These are phyloP conservation scores for Botrytis deweyae DNA, from an alignment of 2,329 filamentous ascomycete species.

Conservation along the genomic window DNA sequence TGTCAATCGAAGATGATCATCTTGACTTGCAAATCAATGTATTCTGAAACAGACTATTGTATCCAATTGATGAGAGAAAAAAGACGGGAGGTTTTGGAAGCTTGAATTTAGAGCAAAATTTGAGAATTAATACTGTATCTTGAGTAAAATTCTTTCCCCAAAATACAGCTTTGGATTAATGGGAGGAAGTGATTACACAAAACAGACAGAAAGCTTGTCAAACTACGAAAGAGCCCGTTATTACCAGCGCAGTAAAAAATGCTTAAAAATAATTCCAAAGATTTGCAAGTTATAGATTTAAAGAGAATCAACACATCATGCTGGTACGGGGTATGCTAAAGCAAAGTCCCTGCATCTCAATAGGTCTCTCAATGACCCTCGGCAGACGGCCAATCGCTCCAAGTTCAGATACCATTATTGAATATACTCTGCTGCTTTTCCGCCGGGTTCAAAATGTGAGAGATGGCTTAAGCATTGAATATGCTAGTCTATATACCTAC, in stretches of 20 bases:
- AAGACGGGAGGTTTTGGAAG: not conserved
- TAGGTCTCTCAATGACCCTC: not conserved
- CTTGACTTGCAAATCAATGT: not conserved
- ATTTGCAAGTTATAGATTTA: not conserved
- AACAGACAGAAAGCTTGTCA: not conserved
- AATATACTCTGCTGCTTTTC: not conserved
- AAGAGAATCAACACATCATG: not conserved
- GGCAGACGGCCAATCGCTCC: not conserved
- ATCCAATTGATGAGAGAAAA: not conserved
- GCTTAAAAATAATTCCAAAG: not conserved
- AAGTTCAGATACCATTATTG: not conserved
- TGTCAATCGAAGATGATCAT: not conserved
- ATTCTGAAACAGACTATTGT: not conserved
- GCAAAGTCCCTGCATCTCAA: not conserved
- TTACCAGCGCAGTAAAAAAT: not conserved
- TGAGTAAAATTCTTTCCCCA: not conserved
- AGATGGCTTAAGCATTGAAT: not conserved
- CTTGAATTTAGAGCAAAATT: not conserved
- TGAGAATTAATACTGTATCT: not conserved
- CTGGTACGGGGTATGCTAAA: not conserved
- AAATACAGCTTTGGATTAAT: not conserved
- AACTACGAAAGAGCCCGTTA: not conserved
- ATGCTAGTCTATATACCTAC: not conserved
- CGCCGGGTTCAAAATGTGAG: not conserved
- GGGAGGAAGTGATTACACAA: fast-evolving